Base-by-base conservation (phyloP, 257 asterid species). In the Solanum virginianum region DNA sequence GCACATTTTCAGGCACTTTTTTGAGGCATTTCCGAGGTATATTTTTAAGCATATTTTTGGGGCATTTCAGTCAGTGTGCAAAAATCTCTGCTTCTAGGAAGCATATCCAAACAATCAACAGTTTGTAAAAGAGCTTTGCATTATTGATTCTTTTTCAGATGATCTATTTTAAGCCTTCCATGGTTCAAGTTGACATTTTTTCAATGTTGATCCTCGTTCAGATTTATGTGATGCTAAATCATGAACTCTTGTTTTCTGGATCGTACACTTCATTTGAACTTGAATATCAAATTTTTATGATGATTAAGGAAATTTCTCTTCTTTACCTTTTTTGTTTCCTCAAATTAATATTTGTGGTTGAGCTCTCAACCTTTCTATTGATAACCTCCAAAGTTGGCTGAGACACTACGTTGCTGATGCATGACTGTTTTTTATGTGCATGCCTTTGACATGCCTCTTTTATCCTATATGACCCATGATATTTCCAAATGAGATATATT, bases 141-240 rank as follows among this genome's bases (percentile, higher is more conserved):
- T 91, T 26, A 26, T 26, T 59, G 29, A 65, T 80, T 55, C 88
- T 11, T 83, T 70, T 62, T 87, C 91, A 16, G 96, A 91, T 83
- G 94, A 95, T 84, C 87, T 10, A 84, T 90, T 90, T 47, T 26
- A 1, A 87, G 94, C 97, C 69, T 95, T 95, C 86, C 82, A 90
- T 86, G 90, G 90, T 85, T 89, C 92, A 7, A 92, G 96, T 85
- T 96, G 99, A 98, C 98, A 95, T 87, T 92, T 93, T 83, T 93
- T 95, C 69, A 32, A 85, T 82, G 88, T 91, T 36, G 71, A 66
- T 66, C 39, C 45, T 16, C 89, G 72, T 63, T 87, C 85, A 62
- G 88, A 51, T 51, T 51, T 77, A 51, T 51, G 63, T 51, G 63
- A 51, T 77, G 82, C 60, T 51, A 77, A 51, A 77, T 45, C 60